A percentile compares a stretch with the other conserved stretches of the same genome.
These are phyloP conservation scores for Gaillardinia entomophila DNA, from an alignment of 805 yeast species.

Conservation along the genomic window DNA sequence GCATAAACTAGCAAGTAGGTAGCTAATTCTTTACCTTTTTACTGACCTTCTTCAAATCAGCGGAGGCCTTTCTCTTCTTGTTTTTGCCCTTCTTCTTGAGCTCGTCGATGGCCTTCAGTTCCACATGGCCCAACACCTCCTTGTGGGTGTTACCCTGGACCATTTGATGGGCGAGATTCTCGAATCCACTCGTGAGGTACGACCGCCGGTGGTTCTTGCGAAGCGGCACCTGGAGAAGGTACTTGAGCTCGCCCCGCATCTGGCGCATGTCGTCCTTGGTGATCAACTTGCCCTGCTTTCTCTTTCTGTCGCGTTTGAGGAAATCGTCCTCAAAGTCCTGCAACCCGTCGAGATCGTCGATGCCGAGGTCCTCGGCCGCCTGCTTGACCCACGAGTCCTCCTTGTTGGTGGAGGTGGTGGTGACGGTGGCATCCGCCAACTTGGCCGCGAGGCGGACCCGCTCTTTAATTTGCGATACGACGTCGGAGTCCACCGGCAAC, in stretches of 20 bases:
- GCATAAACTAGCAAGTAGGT: neutral
- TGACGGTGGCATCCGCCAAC: conserved; percentile 67
- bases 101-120: conserved; percentile 62
- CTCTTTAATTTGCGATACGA: conserved; percentile 63
- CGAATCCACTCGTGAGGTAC: conserved; percentile 74
- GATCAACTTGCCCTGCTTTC: conserved; percentile 35
- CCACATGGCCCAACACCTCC: conserved; percentile 63
- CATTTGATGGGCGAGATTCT: conserved; percentile 72
- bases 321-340: conserved; percentile 61
- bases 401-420: conserved; percentile 53
- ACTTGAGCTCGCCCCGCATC: conserved; percentile 47
- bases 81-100: conserved; percentile 20
- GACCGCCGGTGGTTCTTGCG: conserved; percentile 62
- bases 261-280: conserved; percentile 43
- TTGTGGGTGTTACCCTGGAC: conserved; percentile 58
- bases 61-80: conserved; percentile 1
- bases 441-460: conserved; percentile 66
- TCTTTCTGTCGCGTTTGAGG: conserved; percentile 55
- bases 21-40: neutral
- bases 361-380: conserved; percentile 91
- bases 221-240: conserved; percentile 46
- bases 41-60: conserved; percentile 1
- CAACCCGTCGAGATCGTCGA: conserved; percentile 63
- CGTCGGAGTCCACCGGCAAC: conserved; percentile 71
- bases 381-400: conserved; percentile 79